A percentile compares a stretch with the other conserved stretches of the same genome.
phyloP scores from a whole-genome alignment of 257 asterid species.

The Solanum rostratum region DNA sequence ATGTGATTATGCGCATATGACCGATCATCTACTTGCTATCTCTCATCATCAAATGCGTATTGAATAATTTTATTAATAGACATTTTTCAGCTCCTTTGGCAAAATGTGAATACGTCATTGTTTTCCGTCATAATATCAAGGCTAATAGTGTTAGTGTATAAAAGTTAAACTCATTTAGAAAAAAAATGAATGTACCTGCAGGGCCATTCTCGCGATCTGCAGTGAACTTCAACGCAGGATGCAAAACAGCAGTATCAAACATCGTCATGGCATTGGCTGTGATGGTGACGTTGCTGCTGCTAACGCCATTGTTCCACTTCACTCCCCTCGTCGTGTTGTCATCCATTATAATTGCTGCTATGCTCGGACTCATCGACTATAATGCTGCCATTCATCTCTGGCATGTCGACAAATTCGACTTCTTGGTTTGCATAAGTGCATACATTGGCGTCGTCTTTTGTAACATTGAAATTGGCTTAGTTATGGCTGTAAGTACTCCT shows the following conservation, averaged over 20 bases:
- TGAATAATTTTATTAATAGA: too few relatives aligned
- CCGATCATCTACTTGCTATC: background rate
- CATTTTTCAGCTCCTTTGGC: too few relatives aligned
- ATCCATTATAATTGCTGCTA: conserved; percentile 75
- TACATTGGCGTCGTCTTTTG: conserved; percentile 83
- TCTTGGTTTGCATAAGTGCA: conserved; percentile 74
- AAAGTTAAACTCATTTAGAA: background rate
- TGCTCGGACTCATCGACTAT: conserved; percentile 93
- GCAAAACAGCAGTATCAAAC: conserved; percentile 93
- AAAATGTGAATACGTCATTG: background rate
- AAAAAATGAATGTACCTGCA: conserved; percentile 5
- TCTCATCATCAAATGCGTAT: too few relatives aligned
- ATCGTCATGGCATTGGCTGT: conserved; percentile 92
- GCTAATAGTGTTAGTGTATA: background rate
- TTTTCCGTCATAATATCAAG: background rate
- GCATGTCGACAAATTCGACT: conserved; percentile 84
- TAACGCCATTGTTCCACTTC: conserved; percentile 80
- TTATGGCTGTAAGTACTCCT: conserved; percentile 48
- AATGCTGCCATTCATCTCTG: conserved; percentile 86
- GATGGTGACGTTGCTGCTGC: conserved; percentile 61
- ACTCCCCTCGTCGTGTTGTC: conserved; percentile 87
- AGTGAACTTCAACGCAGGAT: conserved; percentile 94
- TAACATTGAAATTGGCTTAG: conserved; percentile 61
- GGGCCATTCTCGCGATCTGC: conserved; percentile 98
- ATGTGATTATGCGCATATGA: background rate